phyloP scores from a whole-genome alignment of 345 rosid species.

The Ricinus communis region DNA sequence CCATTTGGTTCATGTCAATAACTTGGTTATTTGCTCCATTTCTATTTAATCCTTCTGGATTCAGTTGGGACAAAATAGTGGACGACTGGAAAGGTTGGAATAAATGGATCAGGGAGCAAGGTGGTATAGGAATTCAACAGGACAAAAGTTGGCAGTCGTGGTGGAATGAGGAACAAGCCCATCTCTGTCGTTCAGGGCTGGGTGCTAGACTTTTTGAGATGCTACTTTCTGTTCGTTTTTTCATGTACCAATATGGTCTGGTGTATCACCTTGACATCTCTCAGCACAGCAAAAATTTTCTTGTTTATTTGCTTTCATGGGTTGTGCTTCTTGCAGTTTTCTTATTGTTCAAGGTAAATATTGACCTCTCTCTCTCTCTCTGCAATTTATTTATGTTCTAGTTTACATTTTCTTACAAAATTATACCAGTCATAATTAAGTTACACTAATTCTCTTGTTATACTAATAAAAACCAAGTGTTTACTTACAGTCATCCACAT shows the following conservation, averaged over 20 bases:
- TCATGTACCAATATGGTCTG: conserved; percentile 92
- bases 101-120: conserved; percentile 94
- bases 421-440: too few relatives aligned
- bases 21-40: conserved; percentile 96
- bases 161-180: conserved; percentile 94
- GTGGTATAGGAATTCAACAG: conserved; percentile 90
- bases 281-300: conserved; percentile 70
- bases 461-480: neutral
- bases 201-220: conserved; percentile 75
- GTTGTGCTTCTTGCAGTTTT: conserved; percentile 77
- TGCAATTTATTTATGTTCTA: neutral
- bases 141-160: conserved; percentile 99
- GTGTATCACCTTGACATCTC: conserved; percentile 98
- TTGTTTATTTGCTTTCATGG: conserved; percentile 93
- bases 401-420: neutral
- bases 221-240: conserved; percentile 77
- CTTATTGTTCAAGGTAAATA: conserved; percentile 71
- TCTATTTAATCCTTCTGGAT: conserved; percentile 90
- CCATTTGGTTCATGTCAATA: conserved; percentile 93
- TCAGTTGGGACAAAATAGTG: conserved; percentile 83
- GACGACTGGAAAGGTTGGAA: conserved; percentile 99
- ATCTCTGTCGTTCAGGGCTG: conserved; percentile 68
- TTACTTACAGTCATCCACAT: neutral
- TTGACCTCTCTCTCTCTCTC: neutral
- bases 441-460: neutral